Evolutionary conservation across 2,329 filamentous ascomycete genomes (phyloP).

Genomic region (Rhynchosporium graminicola): DNA sequence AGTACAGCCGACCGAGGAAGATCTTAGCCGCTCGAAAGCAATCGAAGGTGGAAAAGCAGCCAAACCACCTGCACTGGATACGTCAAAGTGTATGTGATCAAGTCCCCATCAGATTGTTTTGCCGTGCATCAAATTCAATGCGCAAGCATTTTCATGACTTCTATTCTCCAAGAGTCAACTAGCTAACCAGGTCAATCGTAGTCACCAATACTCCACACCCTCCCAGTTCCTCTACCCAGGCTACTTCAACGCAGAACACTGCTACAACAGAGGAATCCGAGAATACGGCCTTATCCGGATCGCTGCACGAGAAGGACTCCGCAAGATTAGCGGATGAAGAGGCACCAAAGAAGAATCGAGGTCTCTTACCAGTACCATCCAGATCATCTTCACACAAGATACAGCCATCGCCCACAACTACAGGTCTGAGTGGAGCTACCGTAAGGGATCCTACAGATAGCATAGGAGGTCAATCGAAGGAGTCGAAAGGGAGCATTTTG

Average conservation of each 20-base stretch:
- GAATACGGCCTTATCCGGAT: constrained; percentile 31
- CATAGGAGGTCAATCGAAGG: constrained; percentile 64
- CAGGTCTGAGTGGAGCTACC: constrained; percentile 61
- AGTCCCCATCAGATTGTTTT: background rate
- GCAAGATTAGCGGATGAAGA: constrained; percentile 33
- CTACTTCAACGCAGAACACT: constrained; percentile 37
- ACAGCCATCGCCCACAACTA: constrained; percentile 60
- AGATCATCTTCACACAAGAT: constrained; percentile 63
- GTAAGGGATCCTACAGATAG: constrained; percentile 61
- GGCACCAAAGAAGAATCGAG: constrained; percentile 47
- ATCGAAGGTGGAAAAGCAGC: constrained; percentile 36
- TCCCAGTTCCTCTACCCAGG: constrained; percentile 38
- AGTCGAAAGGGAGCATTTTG: constrained; percentile 64
- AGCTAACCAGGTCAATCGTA: constrained; percentile 32
- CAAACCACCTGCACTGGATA: constrained; percentile 39
- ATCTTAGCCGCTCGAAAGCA: constrained; percentile 38
- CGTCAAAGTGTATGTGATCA: constrained; percentile 37
- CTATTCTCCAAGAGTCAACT: constrained; percentile 1
- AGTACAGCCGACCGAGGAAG: constrained; percentile 41
- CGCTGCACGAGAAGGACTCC: constrained; percentile 36
- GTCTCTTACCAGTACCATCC: constrained; percentile 59
- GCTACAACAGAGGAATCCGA: constrained; percentile 38
- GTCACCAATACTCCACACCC: constrained; percentile 36
- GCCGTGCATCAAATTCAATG: constrained; percentile 13
- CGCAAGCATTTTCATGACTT: constrained; percentile 10